Base-by-base conservation (phyloP, 1,139 yeast genomes). In the Diutina siamensis region DNA sequence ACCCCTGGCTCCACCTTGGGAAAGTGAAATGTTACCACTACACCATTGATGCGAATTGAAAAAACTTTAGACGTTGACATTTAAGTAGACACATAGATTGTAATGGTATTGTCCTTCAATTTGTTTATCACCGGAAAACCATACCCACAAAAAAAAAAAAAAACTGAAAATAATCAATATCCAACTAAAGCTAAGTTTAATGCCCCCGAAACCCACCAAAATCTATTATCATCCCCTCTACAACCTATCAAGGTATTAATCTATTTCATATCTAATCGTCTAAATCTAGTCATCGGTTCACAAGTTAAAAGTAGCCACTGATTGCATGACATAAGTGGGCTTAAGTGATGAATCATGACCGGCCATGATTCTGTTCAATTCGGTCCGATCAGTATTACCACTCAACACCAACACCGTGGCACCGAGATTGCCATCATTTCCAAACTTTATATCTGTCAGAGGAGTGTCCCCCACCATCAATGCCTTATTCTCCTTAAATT, bases 391-490 rank as follows among this genome's bases (percentile, higher is more conserved):
- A 3, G 42, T 38, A n/a, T 25, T 25, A 5, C 42, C 42, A 18
- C 25, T 40, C 35, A 40, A 15, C 8, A 40, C 56, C 20, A 52
- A 54, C 35, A 68, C 57, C 13, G 47, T 45, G 1, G 66, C 63
- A 45, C 54, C 54, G 44, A 67, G 55, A 2, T 55, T 46, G 1
- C 72, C 71, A 48, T 67, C 72, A 50, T 67, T 67, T 1, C 72
- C 73, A 51, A 68, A 67, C 51, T 67, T 67, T 50, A 68, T 67
- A 49, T 68, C 73, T 1, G 73, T 68, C 48, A 67, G 67, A 35
- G 67, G 53, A 1, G 72, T 67, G 50, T 68, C 73, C n/a, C 73
- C 73, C 9, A 67, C 59, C 72, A 68, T 67, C 44, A 68, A 51
- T 0, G 72, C 64, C 41, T 53, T 58, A 19, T 49, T 48, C 42